Base-by-base conservation (phyloP, 2,329 filamentous ascomycete genomes). In the Talaromyces amestolkiae region DNA sequence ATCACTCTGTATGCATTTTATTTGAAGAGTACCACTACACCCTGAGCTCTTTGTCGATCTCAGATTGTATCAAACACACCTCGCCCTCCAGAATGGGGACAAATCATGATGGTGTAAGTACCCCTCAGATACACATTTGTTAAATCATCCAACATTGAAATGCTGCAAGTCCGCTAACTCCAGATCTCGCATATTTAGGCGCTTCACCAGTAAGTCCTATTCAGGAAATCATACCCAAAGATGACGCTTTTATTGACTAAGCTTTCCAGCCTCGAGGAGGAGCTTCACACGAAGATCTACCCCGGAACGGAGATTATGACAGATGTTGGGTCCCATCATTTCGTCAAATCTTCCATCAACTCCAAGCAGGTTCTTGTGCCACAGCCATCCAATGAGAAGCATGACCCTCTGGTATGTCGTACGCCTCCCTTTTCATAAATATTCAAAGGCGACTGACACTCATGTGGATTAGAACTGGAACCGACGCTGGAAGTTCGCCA, bases 311-410 rank as follows among this genome's bases (percentile, higher is more conserved):
- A 87, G 73, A 79, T 87, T 71, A 87, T 87, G 85, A 76, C 80
- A 9, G 84, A 90, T 79, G 82, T 89, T 43, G 86, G 85, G 22
- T 78, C 79, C 1, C 85, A 88, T 74, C 87, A 89, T 73, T 89
- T 89, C 70, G 85, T 89, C 71, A 89, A 88, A 67, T 73, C 77
- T 70, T 78, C 80, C 24, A 73, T 74, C 24, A 73, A 75, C 24
- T 77, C 80, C 39, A 58, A 43, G 22, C 9, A 58, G 19, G 82
- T 83, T 17, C 74, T 85, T n/a, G 81, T 84, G 10, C 83, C 83
- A 31, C 83, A 85, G 67, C 83, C 83, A 6, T 82, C 80, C 0
- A 73, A 77, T 39, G 75, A 82, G 64, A 78, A 77, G 9, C 74
- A 81, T 70, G 81, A 84, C 72, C 81, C 81, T 17, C 70, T 83